phyloP scores from a whole-genome alignment of 2,329 filamentous ascomycete species.

The Clonostachys solani region DNA sequence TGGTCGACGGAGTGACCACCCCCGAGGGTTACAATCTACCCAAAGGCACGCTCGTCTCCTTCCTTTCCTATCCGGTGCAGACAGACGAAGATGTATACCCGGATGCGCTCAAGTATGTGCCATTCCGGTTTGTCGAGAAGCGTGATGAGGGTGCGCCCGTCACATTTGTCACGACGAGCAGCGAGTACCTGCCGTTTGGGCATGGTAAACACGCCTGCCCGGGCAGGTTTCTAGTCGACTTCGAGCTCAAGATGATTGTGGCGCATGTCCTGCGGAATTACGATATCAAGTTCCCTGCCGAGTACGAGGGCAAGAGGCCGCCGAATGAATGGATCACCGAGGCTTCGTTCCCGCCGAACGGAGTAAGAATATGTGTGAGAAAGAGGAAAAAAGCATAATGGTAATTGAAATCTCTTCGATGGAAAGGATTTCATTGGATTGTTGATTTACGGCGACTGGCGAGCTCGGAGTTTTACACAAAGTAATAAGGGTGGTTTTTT shows the following conservation, averaged over 20 bases:
- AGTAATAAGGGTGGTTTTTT: too few species aligned
- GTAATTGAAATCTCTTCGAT: too few species aligned
- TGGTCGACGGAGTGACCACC: constrained; percentile 17
- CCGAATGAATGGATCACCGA: constrained; percentile 8
- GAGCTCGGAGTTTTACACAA: too few species aligned
- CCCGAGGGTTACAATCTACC: constrained; percentile 22
- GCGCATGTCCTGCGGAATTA: constrained; percentile 22
- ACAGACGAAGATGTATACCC: constrained; percentile 21
- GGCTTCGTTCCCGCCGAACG: constrained; percentile 1
- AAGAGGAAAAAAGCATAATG: not conserved
- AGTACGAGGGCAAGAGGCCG: constrained; percentile 7
- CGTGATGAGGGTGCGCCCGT: not conserved
- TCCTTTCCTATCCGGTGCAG: constrained; percentile 21
- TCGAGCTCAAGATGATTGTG: constrained; percentile 30
- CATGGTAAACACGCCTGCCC: constrained; percentile 32
- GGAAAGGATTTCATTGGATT: too few species aligned
- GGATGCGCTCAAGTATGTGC: constrained; percentile 30
- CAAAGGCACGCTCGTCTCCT: constrained; percentile 22
- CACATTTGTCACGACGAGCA: constrained; percentile 20
- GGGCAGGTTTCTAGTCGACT: constrained; percentile 29
- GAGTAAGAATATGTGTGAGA: not conserved
- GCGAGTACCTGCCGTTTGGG: constrained; percentile 28
- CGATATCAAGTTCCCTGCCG: constrained; percentile 15
- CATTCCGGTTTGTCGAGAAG: constrained; percentile 31
- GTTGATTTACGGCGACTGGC: too few species aligned